phyloP scores from a whole-genome alignment of 192 early-diverging fungal genomes.

The Coemansia sp. region DNA sequence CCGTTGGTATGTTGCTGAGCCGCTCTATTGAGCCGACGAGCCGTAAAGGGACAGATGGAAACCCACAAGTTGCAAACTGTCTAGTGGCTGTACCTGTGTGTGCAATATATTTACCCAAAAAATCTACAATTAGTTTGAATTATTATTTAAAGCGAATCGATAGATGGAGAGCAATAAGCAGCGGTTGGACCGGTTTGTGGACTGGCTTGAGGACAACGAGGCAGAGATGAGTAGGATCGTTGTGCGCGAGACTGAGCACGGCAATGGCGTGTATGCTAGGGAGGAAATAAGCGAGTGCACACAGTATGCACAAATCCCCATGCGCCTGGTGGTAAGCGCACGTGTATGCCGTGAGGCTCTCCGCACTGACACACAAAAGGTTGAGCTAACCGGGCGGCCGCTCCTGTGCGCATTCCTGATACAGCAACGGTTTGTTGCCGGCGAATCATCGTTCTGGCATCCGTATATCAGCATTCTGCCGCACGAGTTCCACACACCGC shows the following conservation, averaged over 20 bases:
- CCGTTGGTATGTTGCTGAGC: too few relatives aligned
- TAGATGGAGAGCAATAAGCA: constrained; percentile 2
- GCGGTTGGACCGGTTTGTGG: constrained; percentile 22
- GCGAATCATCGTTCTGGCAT: constrained; percentile 54
- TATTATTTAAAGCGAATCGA: too few relatives aligned
- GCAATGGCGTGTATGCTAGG: constrained; percentile 55
- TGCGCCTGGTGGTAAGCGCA: constrained; percentile 53
- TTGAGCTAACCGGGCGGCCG: constrained; percentile 31
- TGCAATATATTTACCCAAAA: too few relatives aligned
- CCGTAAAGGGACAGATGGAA: too few relatives aligned
- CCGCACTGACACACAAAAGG: constrained; percentile 12
- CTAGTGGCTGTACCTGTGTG: too few relatives aligned
- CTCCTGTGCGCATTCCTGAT: constrained; percentile 58
- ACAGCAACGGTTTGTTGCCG: constrained; percentile 41
- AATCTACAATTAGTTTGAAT: too few relatives aligned
- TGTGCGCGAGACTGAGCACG: constrained; percentile 27
- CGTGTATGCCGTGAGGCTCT: constrained; percentile 45
- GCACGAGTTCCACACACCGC: constrained; percentile 55
- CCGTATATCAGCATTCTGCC: constrained; percentile 66
- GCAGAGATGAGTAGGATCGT: constrained; percentile 37
- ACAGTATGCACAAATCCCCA: constrained; percentile 58
- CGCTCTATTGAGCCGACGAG: too few relatives aligned
- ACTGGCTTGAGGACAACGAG: constrained; percentile 52
- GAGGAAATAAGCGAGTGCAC: constrained; percentile 40
- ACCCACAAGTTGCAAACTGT: too few relatives aligned